Conservation (phyloP, 306 rosid genomes). For the Gynostemma pentaphyllum region DNA sequence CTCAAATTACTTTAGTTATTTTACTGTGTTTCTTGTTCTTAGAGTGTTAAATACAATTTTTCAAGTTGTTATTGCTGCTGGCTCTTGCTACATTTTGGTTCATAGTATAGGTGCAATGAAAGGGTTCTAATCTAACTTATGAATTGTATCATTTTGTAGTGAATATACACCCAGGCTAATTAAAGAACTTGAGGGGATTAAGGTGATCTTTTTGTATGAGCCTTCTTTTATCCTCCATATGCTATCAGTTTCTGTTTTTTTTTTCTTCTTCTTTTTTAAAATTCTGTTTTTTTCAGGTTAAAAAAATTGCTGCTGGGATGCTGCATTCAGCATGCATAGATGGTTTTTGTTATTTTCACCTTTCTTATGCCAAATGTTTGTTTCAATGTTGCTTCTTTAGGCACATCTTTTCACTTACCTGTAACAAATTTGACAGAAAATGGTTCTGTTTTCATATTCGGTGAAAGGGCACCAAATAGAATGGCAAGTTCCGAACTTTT, state of each 20-base stretch:
- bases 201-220: slow-evolving; percentile 39
- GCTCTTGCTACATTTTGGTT: too few species aligned
- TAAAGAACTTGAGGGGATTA: slow-evolving; percentile 83
- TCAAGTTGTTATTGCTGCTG: too few species aligned
- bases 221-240: background rate
- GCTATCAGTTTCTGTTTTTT: background rate
- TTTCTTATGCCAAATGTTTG: background rate
- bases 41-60: too few species aligned
- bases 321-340: slow-evolving; percentile 77
- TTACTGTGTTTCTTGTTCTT: too few species aligned
- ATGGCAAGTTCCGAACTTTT: slow-evolving; percentile 32
- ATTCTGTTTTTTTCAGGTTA: slow-evolving; percentile 35
- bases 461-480: slow-evolving; percentile 54
- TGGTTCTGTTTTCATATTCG: slow-evolving; percentile 68
- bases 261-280: background rate
- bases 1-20: too few species aligned
- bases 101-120: too few species aligned
- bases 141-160: slow-evolving; percentile 29
- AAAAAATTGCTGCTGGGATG: slow-evolving; percentile 70
- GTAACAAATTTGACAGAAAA: slow-evolving; percentile 49
- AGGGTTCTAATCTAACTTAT: too few species aligned
- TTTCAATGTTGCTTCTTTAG: background rate
- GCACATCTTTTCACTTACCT: slow-evolving; percentile 5
- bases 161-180: slow-evolving; percentile 87
- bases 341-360: slow-evolving; percentile 33